These are phyloP conservation scores for Podospora pseudocomata DNA, from an alignment of 495 filamentous ascomycete genomes.

Conservation along the genomic window DNA sequence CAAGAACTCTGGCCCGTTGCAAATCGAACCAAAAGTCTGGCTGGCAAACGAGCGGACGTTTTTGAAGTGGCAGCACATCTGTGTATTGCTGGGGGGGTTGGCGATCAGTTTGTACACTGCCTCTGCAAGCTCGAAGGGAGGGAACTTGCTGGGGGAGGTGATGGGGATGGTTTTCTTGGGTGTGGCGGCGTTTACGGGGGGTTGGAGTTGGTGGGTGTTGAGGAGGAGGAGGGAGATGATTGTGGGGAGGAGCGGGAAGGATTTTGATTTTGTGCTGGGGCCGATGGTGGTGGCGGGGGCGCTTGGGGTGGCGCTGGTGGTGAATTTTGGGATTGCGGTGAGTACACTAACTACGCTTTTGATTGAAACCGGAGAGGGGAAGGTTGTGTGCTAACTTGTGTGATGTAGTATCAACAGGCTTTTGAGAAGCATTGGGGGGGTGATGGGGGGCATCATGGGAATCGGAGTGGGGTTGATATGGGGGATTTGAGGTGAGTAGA, in stretches of 20 bases:
- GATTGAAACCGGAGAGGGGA: not conserved
- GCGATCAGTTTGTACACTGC: conserved; percentile 86
- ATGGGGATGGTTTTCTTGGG: conserved; percentile 78
- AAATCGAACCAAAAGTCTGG: conserved; percentile 97
- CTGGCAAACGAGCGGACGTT: conserved; percentile 97
- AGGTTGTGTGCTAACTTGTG: not conserved
- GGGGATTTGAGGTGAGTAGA: not conserved
- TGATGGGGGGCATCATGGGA: not conserved
- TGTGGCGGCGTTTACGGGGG: conserved; percentile 76
- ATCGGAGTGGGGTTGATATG: not conserved
- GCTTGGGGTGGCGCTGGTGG: conserved; percentile 67
- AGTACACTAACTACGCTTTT: not conserved
- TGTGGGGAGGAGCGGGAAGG: conserved; percentile 74
- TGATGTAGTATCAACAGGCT: conserved; percentile 2
- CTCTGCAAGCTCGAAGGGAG: not conserved
- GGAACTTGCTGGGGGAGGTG: conserved; percentile 63
- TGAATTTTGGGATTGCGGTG: conserved; percentile 83
- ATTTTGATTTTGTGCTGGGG: conserved; percentile 84
- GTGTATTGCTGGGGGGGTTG: conserved; percentile 74
- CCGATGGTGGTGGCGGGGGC: conserved; percentile 80
- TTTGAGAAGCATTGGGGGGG: not conserved
- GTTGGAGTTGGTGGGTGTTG: conserved; percentile 85
- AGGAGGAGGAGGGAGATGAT: conserved; percentile 74
- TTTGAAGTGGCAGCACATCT: conserved; percentile 95
- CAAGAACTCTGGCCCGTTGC: conserved; percentile 86